Conservation (phyloP, 2,329 filamentous ascomycete species). For the Endothia cerciana region DNA sequence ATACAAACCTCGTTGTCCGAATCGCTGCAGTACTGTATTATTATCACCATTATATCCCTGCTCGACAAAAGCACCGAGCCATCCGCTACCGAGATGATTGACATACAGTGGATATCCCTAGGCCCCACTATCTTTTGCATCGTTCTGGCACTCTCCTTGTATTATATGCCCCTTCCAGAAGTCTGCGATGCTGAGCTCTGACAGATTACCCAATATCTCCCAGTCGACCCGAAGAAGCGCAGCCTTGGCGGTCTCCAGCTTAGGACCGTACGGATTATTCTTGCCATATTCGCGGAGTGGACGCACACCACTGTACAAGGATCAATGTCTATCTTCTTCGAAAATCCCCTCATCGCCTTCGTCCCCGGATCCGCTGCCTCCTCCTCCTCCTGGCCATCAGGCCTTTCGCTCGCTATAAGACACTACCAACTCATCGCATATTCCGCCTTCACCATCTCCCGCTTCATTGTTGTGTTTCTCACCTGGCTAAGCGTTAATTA, state of each 20-base stretch:
- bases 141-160: conserved; percentile 69
- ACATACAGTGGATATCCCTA: conserved; percentile 87
- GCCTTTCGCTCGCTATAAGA: conserved; percentile 57
- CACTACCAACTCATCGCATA: conserved; percentile 76
- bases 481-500: conserved; percentile 61
- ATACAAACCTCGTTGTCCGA: conserved; percentile 65
- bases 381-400: conserved; percentile 40
- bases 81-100: conserved; percentile 61
- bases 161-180: conserved; percentile 69
- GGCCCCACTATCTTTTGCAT: conserved; percentile 77
- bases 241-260: conserved; percentile 55
- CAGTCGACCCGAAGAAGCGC: conserved; percentile 54
- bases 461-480: conserved; percentile 68
- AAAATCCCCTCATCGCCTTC: conserved; percentile 51
- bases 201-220: conserved; percentile 50
- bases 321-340: conserved; percentile 64
- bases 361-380: conserved; percentile 36
- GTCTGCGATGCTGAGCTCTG: conserved; percentile 60
- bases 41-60: conserved; percentile 82
- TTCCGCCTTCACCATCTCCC: conserved; percentile 71
- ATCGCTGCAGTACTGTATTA: conserved; percentile 70
- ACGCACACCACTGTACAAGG: conserved; percentile 78
- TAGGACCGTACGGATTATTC: conserved; percentile 62
- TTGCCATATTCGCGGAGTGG: conserved; percentile 78
- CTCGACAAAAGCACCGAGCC: conserved; percentile 46